A percentile compares a stretch with the other conserved stretches of the same genome.
Evolutionary conservation across 164 flowering plant species (phyloP).

Genomic region (Vitis vinifera): ASM3070453v1 NC_081807.1:2742501-2743000

Average conservation of each 20-base stretch:
- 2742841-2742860: background rate
- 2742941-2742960: no score
- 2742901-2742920: background rate
- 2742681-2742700: slow-evolving; percentile 35
- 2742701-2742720: slow-evolving; percentile 36
- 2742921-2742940: no score
- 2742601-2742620: slow-evolving; percentile 45
- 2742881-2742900: background rate
- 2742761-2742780: no score
- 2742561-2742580: slow-evolving; percentile 50
- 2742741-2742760: background rate
- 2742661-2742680: slow-evolving; percentile 42
- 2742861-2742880: slow-evolving; percentile 6
- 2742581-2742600: slow-evolving; percentile 46
- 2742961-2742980: no score
- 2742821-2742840: background rate
- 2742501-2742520: slow-evolving; percentile 64
- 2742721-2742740: slow-evolving; percentile 23
- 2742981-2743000: no score
- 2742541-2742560: slow-evolving; percentile 53
- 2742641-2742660: slow-evolving; percentile 34
- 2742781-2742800: background rate
- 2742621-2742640: slow-evolving; percentile 32
- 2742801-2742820: background rate
- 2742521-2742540: slow-evolving; percentile 68